A percentile compares a stretch with the other conserved stretches of the same genome.
These are phyloP conservation scores for Ulota crispa DNA, from an alignment of 225 moss, liverwort and hornwort genomes.

Conservation along the genomic window DNA sequence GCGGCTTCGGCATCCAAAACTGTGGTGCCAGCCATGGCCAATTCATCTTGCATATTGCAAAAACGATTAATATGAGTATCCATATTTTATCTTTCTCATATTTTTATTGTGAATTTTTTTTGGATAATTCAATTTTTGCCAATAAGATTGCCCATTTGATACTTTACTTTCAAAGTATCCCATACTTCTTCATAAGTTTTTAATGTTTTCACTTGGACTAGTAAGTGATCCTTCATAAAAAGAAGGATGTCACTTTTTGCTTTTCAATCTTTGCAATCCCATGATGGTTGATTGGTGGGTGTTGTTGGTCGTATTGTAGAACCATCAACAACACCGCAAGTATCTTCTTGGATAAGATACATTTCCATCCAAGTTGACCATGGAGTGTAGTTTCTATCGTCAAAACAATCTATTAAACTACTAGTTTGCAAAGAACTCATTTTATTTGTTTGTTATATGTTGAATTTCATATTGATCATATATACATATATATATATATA, in stretches of 20 bases:
- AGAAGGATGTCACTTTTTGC: not conserved
- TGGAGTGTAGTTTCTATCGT: not conserved
- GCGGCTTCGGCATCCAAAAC: accelerated
- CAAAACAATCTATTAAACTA: not conserved
- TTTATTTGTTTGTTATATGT: not conserved
- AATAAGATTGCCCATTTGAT: not conserved
- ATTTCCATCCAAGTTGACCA: not conserved
- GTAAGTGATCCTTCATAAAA: not conserved
- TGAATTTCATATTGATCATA: too few relatives aligned
- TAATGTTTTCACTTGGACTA: not conserved
- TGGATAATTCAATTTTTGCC: not conserved
- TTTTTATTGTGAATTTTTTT: not conserved
- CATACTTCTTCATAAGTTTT: not conserved
- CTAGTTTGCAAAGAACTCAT: not conserved
- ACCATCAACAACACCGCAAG: not conserved
- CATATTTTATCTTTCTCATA: not conserved
- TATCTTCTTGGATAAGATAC: not conserved
- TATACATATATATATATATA: too few relatives aligned
- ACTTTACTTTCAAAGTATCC: not conserved
- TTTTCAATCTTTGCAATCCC: not conserved
- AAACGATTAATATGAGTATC: not conserved
- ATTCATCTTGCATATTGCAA: not conserved
- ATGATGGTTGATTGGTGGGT: not conserved
- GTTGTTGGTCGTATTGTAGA: not conserved
- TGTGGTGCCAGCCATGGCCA: accelerated